phyloP scores from a whole-genome alignment of 805 yeast genomes.

The Dipodascus geniculatus region DNA sequence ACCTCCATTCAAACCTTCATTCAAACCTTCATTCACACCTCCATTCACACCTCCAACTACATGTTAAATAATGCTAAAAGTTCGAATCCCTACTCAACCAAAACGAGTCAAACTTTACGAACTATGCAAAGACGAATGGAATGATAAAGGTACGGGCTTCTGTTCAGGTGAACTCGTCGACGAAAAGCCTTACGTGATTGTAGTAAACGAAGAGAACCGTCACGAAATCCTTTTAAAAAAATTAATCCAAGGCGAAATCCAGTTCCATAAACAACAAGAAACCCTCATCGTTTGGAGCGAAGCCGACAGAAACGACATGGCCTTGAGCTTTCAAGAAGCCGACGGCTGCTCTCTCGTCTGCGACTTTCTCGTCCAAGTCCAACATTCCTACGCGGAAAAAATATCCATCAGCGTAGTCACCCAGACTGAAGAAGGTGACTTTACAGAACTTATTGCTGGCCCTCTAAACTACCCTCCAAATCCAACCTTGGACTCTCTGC shows the following conservation, averaged over 20 bases:
- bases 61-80: constrained; percentile 7
- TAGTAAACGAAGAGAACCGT: constrained; percentile 55
- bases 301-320: constrained; percentile 53
- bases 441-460: constrained; percentile 69
- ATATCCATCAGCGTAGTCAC: constrained; percentile 62
- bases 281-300: constrained; percentile 94
- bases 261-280: constrained; percentile 89
- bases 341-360: constrained; percentile 80
- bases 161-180: constrained; percentile 58
- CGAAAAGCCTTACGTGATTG: constrained; percentile 23
- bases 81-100: constrained; percentile 33
- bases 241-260: constrained; percentile 58
- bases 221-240: constrained; percentile 51
- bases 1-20: not conserved
- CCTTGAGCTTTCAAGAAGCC: constrained; percentile 83
- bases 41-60: not conserved
- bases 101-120: constrained; percentile 87
- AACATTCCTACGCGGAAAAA: constrained; percentile 45
- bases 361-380: constrained; percentile 63
- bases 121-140: constrained; percentile 73
- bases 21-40: not conserved
- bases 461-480: constrained; percentile 60
- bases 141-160: constrained; percentile 85
- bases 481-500: constrained; percentile 40
- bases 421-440: constrained; percentile 24